A percentile compares a stretch with the other conserved stretches of the same genome.
These are phyloP conservation scores for Paramecium bursaria DNA, from an alignment of 73 alveolate species.

Conservation along the genomic window DNA sequence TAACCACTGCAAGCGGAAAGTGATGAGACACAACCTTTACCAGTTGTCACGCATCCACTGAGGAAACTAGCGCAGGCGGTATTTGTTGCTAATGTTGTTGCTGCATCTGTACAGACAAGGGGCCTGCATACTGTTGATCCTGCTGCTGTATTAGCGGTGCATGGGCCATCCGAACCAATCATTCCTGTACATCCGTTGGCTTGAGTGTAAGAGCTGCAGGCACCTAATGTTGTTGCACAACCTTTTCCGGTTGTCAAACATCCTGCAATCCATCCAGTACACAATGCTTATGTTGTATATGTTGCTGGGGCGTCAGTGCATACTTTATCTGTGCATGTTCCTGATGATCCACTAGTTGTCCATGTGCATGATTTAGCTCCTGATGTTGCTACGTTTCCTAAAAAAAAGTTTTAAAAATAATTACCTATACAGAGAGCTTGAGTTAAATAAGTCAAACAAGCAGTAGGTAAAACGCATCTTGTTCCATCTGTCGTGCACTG, in stretches of 20 bases:
- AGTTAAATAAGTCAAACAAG: no score
- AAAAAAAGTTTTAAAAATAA: no score
- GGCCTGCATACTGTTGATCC: no score
- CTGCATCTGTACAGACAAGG: constrained; percentile 22
- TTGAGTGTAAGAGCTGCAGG: no score
- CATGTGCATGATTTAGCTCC: constrained; percentile 50
- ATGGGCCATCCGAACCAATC: no score
- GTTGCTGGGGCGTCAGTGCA: constrained; percentile 35
- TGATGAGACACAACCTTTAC: constrained; percentile 40
- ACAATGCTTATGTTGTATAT: background rate
- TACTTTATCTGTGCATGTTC: background rate
- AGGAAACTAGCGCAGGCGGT: background rate
- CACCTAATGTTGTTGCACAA: background rate
- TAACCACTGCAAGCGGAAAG: no score
- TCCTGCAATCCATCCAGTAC: background rate
- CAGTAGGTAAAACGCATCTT: no score
- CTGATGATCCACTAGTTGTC: no score
- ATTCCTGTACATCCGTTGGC: no score
- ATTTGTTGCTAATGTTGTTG: background rate
- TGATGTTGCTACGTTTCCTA: no score
- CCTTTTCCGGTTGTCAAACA: constrained; percentile 25
- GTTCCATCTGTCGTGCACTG: constrained; percentile 52
- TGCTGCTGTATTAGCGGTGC: no score
- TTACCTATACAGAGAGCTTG: no score
- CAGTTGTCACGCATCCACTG: background rate